phyloP scores from a whole-genome alignment of 306 rosid species.

The Dalbergia cochinchinensis region DNA sequence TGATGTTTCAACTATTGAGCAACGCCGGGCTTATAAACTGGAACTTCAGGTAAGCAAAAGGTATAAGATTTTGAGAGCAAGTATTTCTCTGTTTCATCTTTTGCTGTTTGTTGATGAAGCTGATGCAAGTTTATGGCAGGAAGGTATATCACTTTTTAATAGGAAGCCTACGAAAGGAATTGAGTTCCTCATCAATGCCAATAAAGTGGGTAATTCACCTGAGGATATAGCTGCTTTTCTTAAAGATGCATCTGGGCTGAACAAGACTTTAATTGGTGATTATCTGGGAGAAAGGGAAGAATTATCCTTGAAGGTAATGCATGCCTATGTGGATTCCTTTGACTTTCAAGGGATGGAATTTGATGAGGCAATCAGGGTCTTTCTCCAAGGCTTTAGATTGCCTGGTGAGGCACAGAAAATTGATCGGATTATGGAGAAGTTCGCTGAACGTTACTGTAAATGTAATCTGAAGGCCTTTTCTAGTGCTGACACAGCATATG shows the following conservation, averaged over 20 bases:
- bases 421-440: slow-evolving; percentile 98
- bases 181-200: slow-evolving; percentile 94
- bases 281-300: slow-evolving; percentile 99
- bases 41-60: slow-evolving; percentile 86
- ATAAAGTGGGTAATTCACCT: slow-evolving; percentile 92
- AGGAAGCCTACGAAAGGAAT: slow-evolving; percentile 97
- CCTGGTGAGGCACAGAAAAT: slow-evolving; percentile 99
- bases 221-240: slow-evolving; percentile 96
- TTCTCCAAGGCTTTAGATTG: slow-evolving; percentile 94
- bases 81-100: slow-evolving; percentile 42
- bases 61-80: slow-evolving; percentile 35
- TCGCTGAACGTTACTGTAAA: slow-evolving; percentile 95
- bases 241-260: slow-evolving; percentile 95
- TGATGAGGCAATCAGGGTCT: slow-evolving; percentile 94
- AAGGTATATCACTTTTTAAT: slow-evolving; percentile 98
- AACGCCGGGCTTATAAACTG: slow-evolving; percentile 97
- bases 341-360: slow-evolving; percentile 91
- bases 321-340: slow-evolving; percentile 94
- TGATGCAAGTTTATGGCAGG: slow-evolving; percentile 87
- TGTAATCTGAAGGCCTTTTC: slow-evolving; percentile 90
- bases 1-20: slow-evolving; percentile 86
- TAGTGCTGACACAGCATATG: slow-evolving; percentile 99
- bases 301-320: slow-evolving; percentile 94
- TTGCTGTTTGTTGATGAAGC: slow-evolving; percentile 47
- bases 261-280: slow-evolving; percentile 93